Conservation (phyloP, 306 rosid species). For the Boehmeria nivea region DNA sequence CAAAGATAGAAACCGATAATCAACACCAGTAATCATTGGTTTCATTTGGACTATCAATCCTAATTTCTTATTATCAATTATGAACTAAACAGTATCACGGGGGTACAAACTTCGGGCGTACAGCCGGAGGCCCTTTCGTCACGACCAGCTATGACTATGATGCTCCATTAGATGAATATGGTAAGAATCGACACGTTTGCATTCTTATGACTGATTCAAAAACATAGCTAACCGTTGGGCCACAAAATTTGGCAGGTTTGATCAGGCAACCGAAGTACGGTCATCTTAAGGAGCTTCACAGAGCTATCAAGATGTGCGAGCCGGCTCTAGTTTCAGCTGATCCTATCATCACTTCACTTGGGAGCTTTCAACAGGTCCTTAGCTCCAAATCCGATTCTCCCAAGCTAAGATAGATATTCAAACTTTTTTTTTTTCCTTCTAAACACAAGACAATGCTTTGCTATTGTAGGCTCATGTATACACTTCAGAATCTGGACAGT, state of each 20-base stretch:
- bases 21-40: no score
- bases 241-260: constrained; percentile 53
- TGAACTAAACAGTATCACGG: constrained; percentile 69
- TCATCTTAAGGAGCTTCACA: constrained; percentile 94
- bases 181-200: constrained; percentile 38
- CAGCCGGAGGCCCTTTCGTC: constrained; percentile 98
- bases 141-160: constrained; percentile 98
- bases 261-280: constrained; percentile 94
- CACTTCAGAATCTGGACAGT: constrained; percentile 74
- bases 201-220: no score
- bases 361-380: constrained; percentile 84
- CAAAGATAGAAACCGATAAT: constrained; percentile 6
- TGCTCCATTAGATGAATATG: constrained; percentile 98
- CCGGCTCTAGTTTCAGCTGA: constrained; percentile 77
- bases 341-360: constrained; percentile 76
- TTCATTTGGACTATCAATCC: no score
- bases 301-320: constrained; percentile 76
- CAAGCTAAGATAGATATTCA: constrained; percentile 13
- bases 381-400: no score
- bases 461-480: constrained; percentile 69
- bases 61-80: no score
- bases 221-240: neutral
- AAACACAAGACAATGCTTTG: constrained; percentile 8
- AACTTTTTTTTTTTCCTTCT: constrained; percentile 4
- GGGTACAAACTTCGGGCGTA: constrained; percentile 97